Conservation (phyloP, 176 grass and related monocot species). For the Paspalum vaginatum region DNA sequence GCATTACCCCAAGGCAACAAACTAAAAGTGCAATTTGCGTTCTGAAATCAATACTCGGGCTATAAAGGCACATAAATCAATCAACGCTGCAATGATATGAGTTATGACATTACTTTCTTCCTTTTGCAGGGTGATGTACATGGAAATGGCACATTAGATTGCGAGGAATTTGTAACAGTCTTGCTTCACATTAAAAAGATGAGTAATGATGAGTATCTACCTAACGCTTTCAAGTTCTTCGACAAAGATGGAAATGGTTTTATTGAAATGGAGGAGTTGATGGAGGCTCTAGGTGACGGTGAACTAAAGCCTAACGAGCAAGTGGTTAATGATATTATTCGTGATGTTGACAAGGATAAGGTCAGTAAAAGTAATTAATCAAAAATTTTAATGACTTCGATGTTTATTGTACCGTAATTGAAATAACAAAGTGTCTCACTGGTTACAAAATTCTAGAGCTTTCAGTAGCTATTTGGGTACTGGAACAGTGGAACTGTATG, state of each 20-base stretch:
- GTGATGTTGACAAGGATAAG: constrained; percentile 71
- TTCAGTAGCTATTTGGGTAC: constrained; percentile 7
- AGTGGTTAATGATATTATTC: constrained; percentile 72
- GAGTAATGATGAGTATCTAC: constrained; percentile 72
- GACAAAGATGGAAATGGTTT: constrained; percentile 84
- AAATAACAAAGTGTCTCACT: neutral
- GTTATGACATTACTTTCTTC: constrained; percentile 21
- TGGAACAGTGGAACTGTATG: neutral
- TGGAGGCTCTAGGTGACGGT: constrained; percentile 70
- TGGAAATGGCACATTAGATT: constrained; percentile 72
- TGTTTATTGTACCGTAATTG: constrained; percentile 7
- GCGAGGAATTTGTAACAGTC: constrained; percentile 85
- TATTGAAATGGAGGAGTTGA: constrained; percentile 79
- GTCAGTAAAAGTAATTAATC: constrained; percentile 49
- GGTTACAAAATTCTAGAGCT: constrained; percentile 8
- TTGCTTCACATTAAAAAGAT: constrained; percentile 91
- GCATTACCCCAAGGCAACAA: neutral
- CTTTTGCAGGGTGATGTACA: constrained; percentile 70
- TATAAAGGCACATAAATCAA: neutral
- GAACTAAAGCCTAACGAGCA: constrained; percentile 64
- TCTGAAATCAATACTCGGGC: neutral
- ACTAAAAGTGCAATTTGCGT: neutral
- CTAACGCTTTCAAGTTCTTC: constrained; percentile 79
- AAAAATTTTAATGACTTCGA: neutral
- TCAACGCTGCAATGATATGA: neutral